These are phyloP conservation scores for Candida multigemmis DNA, from an alignment of 805 yeast species.

Conservation along the genomic window DNA sequence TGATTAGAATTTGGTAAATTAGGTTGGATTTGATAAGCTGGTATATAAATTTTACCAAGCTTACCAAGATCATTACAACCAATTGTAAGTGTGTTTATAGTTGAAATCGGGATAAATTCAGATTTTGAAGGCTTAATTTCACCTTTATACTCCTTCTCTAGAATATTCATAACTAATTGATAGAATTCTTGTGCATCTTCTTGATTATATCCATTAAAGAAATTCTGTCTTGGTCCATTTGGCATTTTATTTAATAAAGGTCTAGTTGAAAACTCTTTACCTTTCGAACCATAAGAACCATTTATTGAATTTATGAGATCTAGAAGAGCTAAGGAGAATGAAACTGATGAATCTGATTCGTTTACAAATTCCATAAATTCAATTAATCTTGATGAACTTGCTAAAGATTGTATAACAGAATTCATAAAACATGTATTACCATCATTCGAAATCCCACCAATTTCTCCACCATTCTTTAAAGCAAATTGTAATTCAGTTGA, in stretches of 20 bases:
- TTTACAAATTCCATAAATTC: slow-evolving; percentile 35
- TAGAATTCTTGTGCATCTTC: slow-evolving; percentile 97
- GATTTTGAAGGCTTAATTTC: slow-evolving; percentile 11
- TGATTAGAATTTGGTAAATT: slow-evolving; percentile 37
- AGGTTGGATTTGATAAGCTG: slow-evolving; percentile 73
- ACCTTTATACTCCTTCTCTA: slow-evolving; percentile 50
- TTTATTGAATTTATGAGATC: slow-evolving; percentile 49
- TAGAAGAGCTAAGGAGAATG: slow-evolving; percentile 48
- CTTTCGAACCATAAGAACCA: slow-evolving; percentile 40
- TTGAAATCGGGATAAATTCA: slow-evolving; percentile 12
- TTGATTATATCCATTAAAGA: slow-evolving; percentile 80
- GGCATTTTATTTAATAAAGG: slow-evolving; percentile 58
- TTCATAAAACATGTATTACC: slow-evolving; percentile 96
- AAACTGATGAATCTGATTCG: no score
- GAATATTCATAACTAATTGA: slow-evolving; percentile 61
- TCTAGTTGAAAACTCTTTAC: slow-evolving; percentile 56
- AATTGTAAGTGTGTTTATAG: slow-evolving; percentile 17
- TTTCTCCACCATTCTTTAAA: slow-evolving; percentile 55
- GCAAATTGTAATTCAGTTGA: slow-evolving; percentile 26
- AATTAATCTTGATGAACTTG: slow-evolving; percentile 57
- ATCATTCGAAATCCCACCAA: slow-evolving; percentile 83
- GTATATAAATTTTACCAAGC: slow-evolving; percentile 60
- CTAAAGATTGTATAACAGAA: slow-evolving; percentile 75
- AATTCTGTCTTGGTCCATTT: slow-evolving; percentile 68
- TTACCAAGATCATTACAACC: slow-evolving; percentile 42